Percentiles rank a stretch among this genome's conserved stretches.
Evolutionary conservation across 257 asterid genomes (phyloP).

Genomic region (Solanum peruvianum): DNA sequence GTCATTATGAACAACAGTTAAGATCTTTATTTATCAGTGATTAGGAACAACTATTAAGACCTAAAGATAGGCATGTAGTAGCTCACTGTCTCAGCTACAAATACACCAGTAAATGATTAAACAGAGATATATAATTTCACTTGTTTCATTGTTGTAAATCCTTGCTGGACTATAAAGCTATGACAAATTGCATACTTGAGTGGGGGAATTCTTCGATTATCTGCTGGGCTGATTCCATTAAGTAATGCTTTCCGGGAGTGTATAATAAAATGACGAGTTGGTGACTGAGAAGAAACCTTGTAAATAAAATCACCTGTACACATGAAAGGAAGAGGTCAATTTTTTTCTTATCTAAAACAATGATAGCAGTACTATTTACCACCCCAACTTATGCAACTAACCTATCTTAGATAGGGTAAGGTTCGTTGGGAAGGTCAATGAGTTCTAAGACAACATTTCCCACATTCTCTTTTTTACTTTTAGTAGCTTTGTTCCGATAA

Average conservation of each 20-base stretch:
- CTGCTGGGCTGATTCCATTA: conserved; percentile 88
- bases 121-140: background rate
- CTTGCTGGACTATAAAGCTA: background rate
- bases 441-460: background rate
- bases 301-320: conserved; percentile 86
- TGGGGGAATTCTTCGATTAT: conserved; percentile 87
- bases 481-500: background rate
- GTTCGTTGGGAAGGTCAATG: background rate
- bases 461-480: background rate
- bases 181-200: conserved; percentile 41
- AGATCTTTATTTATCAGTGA: background rate
- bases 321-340: background rate
- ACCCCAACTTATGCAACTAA: background rate
- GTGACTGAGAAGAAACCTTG: conserved; percentile 89
- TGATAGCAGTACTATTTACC: background rate
- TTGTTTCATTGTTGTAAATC: background rate
- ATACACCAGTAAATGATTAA: background rate
- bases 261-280: conserved; percentile 79
- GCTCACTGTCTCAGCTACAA: background rate
- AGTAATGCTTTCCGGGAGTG: conserved; percentile 96
- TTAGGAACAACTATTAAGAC: background rate
- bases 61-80: background rate
- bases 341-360: background rate
- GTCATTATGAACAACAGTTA: background rate
- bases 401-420: background rate